Base-by-base conservation (phyloP, 2,329 filamentous ascomycete species). In the Penicillium sp. region DNA sequence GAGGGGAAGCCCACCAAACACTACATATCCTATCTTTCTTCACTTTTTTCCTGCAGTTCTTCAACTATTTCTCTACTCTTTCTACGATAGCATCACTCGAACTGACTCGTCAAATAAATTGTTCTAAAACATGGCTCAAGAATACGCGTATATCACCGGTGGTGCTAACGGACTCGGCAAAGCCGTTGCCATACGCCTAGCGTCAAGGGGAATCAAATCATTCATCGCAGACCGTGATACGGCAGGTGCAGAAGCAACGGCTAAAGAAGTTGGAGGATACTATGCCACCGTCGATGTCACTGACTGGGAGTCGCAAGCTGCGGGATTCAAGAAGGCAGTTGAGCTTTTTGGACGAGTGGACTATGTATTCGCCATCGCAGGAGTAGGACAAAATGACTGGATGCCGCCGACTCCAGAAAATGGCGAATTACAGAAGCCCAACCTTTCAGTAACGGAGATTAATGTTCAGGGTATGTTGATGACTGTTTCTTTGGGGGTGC, bases 401-500 rank as follows among this genome's bases (percentile, higher is more conserved):
- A 60, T 77, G 10, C 33, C 33, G 4, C 15, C 15, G 18, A 17
- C 33, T 17, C 15, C 12, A 37, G 61, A 56, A 10, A 67, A 64
- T 27, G 37, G 26, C 26, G 10, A 62, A 7, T 77, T 75, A 34
- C 60, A 60, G 10, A 72, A 71, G 54, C 75, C 76, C 4, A 62
- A 78, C 57, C 49, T 78, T 34, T 56, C 41, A 2, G 66, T 69
- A 1, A 33, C 78, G 15, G 73, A 77, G 23, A 61, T 77, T 3
- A 70, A 77, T 57, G 50, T 77, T 40, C 74, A 66, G 13, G 76
- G 74, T 1, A 65, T 76, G n/a, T 44, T 78, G 42, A 76, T 74
- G 48, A 78, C 75, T 0, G 58, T 69, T 6, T 68, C 68, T 0
- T 61, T 78, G 20, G 74, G 73, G 4, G 59, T 77, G 2, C 75